Evolutionary conservation across 805 yeast species (phyloP), one percentile per base, ranked within the genome.

Genomic region (Myxozyma geophila): DNA sequence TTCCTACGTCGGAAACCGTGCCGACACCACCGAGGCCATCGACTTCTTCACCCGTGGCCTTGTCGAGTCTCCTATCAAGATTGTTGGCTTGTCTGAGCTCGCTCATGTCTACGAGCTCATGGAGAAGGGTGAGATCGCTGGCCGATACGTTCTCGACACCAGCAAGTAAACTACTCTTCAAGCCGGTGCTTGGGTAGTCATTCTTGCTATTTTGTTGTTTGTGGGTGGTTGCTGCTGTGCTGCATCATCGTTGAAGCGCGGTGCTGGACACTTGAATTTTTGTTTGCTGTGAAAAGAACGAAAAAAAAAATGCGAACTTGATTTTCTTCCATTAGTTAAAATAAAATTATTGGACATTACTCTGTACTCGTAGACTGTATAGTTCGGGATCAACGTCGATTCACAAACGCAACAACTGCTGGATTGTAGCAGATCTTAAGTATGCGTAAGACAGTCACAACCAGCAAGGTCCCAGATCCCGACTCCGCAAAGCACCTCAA

Each of bases 1-100:
- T 71, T 89, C 96, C 58, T 88, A 88, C 75, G 96, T 90, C 67
- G 96, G 96, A 72, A 89, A 89, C 85, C 87, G 96, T 79, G 88
- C 88, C 69, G 96, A 90, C 79, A 84, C 93, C 69, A 83, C 87
- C 68, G 92, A 89, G 81, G 92, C 93, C 60, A 78, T 88, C 69
- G 89, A 87, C 72, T 87, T 88, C 83, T 87, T 86, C 78, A 67
- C 81, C 70, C 82, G 90, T 76, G 93, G 92, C 67, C 79, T 85
- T 74, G 87, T 88, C 75, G 81, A 82, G 76, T 83, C 90, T 67
- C 89, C 90, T 71, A 86, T 89, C 80, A 84, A 84, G 80, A 75
- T 91, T 76, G 91, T 86, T 59, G 91, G 92, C 63, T 82, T 90
- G 72, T 85, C 91, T 63, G 85, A 85, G 73, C 81, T 89, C 72